These are phyloP conservation scores for Aspergillus caelatus DNA, from an alignment of 2,329 filamentous ascomycete species.

Conservation along the genomic window DNA sequence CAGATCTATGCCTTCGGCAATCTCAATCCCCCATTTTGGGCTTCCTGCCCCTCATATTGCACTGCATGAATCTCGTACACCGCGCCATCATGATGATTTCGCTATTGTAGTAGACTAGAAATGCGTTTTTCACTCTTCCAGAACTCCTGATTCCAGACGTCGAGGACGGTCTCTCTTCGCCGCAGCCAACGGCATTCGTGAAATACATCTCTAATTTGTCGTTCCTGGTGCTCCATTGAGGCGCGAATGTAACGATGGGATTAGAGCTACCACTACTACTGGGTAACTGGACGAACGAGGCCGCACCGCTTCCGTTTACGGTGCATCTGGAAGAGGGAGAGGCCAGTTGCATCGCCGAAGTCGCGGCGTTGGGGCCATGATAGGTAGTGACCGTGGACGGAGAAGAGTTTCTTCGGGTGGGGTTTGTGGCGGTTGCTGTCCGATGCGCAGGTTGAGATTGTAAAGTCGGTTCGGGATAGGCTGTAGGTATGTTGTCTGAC, in stretches of 20 bases:
- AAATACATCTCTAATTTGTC: constrained; percentile 22
- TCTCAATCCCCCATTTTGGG: constrained; percentile 21
- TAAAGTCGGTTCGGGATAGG: too few relatives aligned
- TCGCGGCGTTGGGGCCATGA: constrained; percentile 16
- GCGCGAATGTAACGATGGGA: constrained; percentile 19
- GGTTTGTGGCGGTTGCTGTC: not conserved
- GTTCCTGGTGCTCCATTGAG: constrained; percentile 18
- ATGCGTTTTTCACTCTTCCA: constrained; percentile 20
- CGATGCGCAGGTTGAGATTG: too few relatives aligned
- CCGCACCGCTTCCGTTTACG: constrained; percentile 20
- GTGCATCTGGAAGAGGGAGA: constrained; percentile 24
- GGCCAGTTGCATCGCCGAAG: constrained; percentile 22
- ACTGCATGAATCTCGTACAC: constrained; percentile 16
- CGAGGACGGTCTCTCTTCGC: constrained; percentile 16
- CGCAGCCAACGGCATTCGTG: constrained; percentile 16
- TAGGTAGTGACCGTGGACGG: constrained; percentile 14
- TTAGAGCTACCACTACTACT: constrained; percentile 6
- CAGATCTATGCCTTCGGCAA: constrained; percentile 25
- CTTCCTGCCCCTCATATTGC: constrained; percentile 19
- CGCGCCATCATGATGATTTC: constrained; percentile 21
- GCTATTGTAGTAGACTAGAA: constrained; percentile 17
- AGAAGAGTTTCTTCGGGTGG: constrained; percentile 9
- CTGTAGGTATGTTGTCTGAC: too few relatives aligned
- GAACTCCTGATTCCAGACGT: constrained; percentile 23
- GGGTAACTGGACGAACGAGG: constrained; percentile 24